Evolutionary conservation across 371 early-diverging fungal species (phyloP), one percentile per base, ranked within the genome.

Genomic region (Mucor racemosus): DNA sequence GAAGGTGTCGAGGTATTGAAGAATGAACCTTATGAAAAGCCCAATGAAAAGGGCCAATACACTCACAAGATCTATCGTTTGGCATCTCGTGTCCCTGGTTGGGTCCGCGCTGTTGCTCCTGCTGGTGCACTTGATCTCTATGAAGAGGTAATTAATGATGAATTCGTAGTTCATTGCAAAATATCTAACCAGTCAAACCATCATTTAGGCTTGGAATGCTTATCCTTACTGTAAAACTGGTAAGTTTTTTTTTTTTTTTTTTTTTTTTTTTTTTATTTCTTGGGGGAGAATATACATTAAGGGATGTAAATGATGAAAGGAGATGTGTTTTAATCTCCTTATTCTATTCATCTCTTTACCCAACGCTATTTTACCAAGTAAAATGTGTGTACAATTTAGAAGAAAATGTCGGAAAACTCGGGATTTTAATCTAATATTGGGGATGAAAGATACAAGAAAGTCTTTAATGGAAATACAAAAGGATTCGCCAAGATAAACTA

Each of bases 141-240:
- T 76, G 91, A 91, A 66, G 87, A 87, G 71, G 75, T 62, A 53
- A 60, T 14, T 11, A 8, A 10, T 21, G 50, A 58, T 17, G 1
- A 8, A 26, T 26, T 26, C 26, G 26, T 26, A 26, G 3, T 4
- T 38, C 0, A 17, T 3, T 17, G 6, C 38, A 9, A 39, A 19
- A 34, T 50, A 50, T 50, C 26, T 50, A 13, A 19, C 8, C 4
- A 10, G 3, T 26, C 19, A 1, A 19, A 9, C 11, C 7, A 21
- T 21, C 50, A 11, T 38, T 38, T 72, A 79, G 77, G 93, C 93
- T 41, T 93, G 93, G 93, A 93, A 93, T 71, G 93, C 90, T 26
- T 93, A 91, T 71, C 93, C 93, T 11, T 88, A 90, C 66, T 91
- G 91, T 80, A 88, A 85, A 77, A 91, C 91, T 73, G 87, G 90